These are phyloP conservation scores for Gracilariopsis chorda DNA, from an alignment of 23 red algal species.

Conservation along the genomic window DNA sequence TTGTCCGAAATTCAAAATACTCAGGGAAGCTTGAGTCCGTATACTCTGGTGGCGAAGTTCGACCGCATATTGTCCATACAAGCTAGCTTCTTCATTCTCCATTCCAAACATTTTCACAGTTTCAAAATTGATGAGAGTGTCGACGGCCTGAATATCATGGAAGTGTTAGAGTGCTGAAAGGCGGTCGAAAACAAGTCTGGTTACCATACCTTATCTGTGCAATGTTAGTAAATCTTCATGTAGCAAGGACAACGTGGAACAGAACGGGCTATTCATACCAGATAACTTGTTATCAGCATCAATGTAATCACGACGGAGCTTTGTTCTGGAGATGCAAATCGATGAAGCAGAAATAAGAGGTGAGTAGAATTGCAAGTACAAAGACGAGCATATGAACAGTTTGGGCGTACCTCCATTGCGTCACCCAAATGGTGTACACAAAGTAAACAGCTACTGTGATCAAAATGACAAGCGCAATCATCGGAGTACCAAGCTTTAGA, in stretches of 20 bases:
- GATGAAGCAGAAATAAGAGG: background rate
- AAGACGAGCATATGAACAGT: background rate
- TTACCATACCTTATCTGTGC: constrained; percentile 28
- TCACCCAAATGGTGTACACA: constrained; percentile 17
- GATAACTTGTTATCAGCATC: constrained; percentile 19
- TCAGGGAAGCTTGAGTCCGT: constrained; percentile 26
- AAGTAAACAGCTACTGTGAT: constrained; percentile 41
- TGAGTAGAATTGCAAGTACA: background rate
- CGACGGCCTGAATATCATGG: constrained; percentile 24
- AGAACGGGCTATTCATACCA: background rate
- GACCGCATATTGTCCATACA: constrained; percentile 18
- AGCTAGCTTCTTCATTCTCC: constrained; percentile 61
- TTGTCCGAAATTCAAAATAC: constrained; percentile 82
- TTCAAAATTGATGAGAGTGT: constrained; percentile 80
- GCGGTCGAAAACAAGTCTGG: background rate
- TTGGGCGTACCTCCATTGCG: constrained; percentile 41
- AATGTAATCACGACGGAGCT: constrained; percentile 11
- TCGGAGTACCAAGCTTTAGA: constrained; percentile 46
- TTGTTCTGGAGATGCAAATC: too few species aligned
- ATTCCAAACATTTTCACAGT: constrained; percentile 95
- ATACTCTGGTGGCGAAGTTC: constrained; percentile 31
- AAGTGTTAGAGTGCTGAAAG: background rate
- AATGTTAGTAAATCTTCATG: background rate
- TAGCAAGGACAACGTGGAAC: background rate
- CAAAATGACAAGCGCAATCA: constrained; percentile 39